Base-by-base conservation (phyloP, 441 rosid species). In the Pelargonium myrrhifolium region DNA sequence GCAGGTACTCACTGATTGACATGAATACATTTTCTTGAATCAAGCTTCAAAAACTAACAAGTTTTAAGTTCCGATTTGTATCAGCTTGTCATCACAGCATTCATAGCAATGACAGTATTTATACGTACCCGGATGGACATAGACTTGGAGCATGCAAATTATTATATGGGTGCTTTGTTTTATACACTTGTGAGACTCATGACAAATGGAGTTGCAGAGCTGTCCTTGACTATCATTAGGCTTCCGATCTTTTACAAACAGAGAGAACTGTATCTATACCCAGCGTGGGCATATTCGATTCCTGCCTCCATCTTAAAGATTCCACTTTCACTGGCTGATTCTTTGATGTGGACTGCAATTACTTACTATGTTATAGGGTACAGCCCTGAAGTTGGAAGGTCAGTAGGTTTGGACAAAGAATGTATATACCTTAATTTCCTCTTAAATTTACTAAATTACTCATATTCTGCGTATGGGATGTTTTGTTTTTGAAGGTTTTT, bases 291-390 rank as follows among this genome's bases (percentile, higher is more conserved):
- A 24, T 88, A 82, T 71, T 77, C 84, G 10, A 65, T 85, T 49
- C 88, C 94, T 22, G 78, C 87, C 9, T 61, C 73, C 18, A 56
- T 86, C 56, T 68, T 88, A 24, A 88, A 78, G 85, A 82, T 86
- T 66, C 91, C 94, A 10, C 71, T 87, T 69, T 87, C 90, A 37
- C 28, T 80, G 45, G 35, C 81, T 0, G 89, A 89, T 64, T 63
- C 92, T 56, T 45, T 78, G 6, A 59, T 87, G 5, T 89, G 96
- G 96, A 89, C 89, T 9, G 62, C 68, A 45, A 67, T 85, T 37
- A 89, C 96, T 69, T 89, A 89, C 80, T 85, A 84, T 70, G 87
- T 77, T 64, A 84, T 87, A 69, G 96, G 92, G 70, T 88, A 82
- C 49, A 87, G 77, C 72, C 89, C 89, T n/a, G 87, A 85, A 62